These are phyloP conservation scores for Paraleonurus japonicus DNA, from an alignment of 257 asterid genomes.

Conservation along the genomic window DNA sequence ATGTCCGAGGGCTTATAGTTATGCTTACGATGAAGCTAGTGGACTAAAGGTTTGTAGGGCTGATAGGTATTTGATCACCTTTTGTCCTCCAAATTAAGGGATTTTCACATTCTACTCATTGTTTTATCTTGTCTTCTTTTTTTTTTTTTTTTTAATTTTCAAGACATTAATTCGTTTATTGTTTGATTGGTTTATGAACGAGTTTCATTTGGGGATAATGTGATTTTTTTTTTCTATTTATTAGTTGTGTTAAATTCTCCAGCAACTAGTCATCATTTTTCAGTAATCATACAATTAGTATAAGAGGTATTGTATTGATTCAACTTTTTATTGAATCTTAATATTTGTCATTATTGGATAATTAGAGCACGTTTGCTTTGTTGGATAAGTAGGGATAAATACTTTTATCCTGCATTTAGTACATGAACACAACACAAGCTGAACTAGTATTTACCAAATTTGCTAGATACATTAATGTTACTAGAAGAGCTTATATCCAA, in stretches of 20 bases:
- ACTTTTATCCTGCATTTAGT: no score
- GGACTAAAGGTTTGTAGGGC: slow-evolving; percentile 65
- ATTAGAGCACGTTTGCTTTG: no score
- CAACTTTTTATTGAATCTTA: no score
- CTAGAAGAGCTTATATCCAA: no score
- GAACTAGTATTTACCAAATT: no score
- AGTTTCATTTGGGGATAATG: not conserved
- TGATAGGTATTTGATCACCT: slow-evolving; percentile 48
- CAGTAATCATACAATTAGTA: no score
- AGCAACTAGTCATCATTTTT: no score
- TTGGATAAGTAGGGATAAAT: no score
- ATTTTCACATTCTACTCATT: not conserved
- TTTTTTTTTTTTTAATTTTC: not conserved
- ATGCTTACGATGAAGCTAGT: slow-evolving; percentile 49
- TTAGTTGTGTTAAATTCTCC: not conserved
- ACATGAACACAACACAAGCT: no score
- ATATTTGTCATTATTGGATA: no score
- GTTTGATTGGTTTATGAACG: not conserved
- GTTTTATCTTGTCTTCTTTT: not conserved
- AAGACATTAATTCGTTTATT: not conserved
- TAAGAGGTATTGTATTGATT: no score
- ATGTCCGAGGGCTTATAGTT: slow-evolving; percentile 68
- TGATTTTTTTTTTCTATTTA: not conserved
- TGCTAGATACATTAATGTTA: no score
- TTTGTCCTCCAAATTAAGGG: slow-evolving; percentile 54